These are phyloP conservation scores for Parachaetomium inaequale DNA, from an alignment of 495 filamentous ascomycete species.

Conservation along the genomic window DNA sequence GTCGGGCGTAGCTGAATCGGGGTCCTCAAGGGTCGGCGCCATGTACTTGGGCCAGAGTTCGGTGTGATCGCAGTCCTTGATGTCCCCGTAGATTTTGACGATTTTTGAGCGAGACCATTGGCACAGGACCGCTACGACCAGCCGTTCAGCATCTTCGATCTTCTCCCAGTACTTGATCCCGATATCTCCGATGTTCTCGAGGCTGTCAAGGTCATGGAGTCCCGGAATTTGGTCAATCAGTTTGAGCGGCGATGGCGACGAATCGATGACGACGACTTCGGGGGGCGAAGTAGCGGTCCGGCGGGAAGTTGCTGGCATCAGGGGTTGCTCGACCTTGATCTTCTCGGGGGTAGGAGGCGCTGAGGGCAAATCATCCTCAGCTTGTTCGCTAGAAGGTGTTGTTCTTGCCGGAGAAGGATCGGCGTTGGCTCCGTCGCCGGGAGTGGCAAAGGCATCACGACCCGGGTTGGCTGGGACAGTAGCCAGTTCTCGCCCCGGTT, in stretches of 20 bases:
- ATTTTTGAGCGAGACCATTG: slow-evolving; percentile 5
- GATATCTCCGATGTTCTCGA: slow-evolving; percentile 20
- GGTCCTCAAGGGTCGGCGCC: slow-evolving; percentile 3
- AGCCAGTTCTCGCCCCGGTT: neutral
- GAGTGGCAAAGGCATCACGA: neutral
- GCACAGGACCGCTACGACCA: slow-evolving; percentile 26
- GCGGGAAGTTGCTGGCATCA: slow-evolving; percentile 6
- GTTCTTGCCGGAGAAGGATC: neutral
- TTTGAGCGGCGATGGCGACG: slow-evolving; percentile 10
- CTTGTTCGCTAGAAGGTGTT: neutral
- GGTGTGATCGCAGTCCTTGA: slow-evolving; percentile 3
- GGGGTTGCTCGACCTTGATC: slow-evolving; percentile 9
- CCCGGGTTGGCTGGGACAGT: neutral
- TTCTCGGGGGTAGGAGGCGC: slow-evolving; percentile 1
- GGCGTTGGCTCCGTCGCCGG: neutral
- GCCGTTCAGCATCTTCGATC: slow-evolving; percentile 23
- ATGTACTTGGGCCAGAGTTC: slow-evolving; percentile 27
- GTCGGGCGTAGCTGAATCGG: neutral
- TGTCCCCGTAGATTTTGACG: slow-evolving; percentile 5
- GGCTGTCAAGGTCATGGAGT: slow-evolving; percentile 8
- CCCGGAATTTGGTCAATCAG: slow-evolving; percentile 11
- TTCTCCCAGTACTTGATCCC: slow-evolving; percentile 26
- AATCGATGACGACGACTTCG: slow-evolving; percentile 19
- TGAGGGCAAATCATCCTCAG: neutral
- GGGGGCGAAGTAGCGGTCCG: neutral